A percentile compares a stretch with the other conserved stretches of the same genome.
phyloP scores from a whole-genome alignment of 2,329 filamentous ascomycete genomes.

The Talaromyces islandicus region DNA sequence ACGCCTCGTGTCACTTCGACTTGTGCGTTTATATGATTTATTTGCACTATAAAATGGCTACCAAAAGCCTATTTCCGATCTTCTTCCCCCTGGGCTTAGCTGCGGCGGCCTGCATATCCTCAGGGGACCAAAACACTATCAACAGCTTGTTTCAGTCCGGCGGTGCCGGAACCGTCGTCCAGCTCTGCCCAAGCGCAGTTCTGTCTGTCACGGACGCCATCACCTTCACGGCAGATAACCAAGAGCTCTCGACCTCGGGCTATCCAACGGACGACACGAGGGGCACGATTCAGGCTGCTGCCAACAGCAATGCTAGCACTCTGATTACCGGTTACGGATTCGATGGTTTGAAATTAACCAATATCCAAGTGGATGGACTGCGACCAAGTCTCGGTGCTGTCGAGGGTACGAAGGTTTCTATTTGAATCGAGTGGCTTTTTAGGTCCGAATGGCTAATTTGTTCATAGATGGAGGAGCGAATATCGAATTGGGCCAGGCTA shows the following conservation, averaged over 20 bases:
- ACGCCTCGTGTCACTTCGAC: neutral
- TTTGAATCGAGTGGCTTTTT: neutral
- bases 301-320: slow-evolving; percentile 1
- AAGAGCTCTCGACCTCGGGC: slow-evolving; percentile 7
- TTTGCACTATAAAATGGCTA: neutral
- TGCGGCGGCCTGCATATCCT: slow-evolving; percentile 3
- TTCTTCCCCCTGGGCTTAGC: neutral
- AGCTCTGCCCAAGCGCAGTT: slow-evolving; percentile 23
- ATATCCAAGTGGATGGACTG: slow-evolving; percentile 10
- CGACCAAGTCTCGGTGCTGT: slow-evolving; percentile 2
- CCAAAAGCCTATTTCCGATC: neutral
- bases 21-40: neutral
- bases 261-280: slow-evolving; percentile 7
- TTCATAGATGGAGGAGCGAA: slow-evolving; percentile 4
- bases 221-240: slow-evolving; percentile 34
- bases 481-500: slow-evolving; percentile 5
- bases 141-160: slow-evolving; percentile 4
- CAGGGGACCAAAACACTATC: slow-evolving; percentile 8
- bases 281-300: slow-evolving; percentile 1
- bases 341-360: slow-evolving; percentile 1
- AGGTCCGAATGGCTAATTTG: neutral
- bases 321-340: slow-evolving; percentile 4
- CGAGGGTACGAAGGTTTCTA: neutral
- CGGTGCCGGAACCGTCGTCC: slow-evolving; percentile 6
- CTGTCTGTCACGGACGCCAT: slow-evolving; percentile 51